Percentiles rank a stretch among this genome's conserved stretches.
These are phyloP conservation scores for Escallonia herrerae DNA, from an alignment of 129 eudicot species.

Conservation along the genomic window DNA sequence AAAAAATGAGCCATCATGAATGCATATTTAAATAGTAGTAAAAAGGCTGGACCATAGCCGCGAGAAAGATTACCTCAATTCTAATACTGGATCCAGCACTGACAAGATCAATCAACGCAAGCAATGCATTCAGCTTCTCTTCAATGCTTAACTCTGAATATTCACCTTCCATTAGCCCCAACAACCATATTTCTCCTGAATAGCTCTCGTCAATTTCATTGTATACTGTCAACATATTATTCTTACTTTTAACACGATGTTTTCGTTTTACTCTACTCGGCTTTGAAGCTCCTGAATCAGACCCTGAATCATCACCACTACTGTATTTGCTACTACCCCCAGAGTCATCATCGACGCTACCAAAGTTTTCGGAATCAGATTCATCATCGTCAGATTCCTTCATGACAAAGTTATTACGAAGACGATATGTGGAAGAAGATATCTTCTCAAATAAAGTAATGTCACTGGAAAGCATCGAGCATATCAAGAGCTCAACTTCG, in stretches of 20 bases:
- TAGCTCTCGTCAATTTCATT: slow-evolving; percentile 92
- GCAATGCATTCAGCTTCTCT: slow-evolving; percentile 75
- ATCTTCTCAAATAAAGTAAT: slow-evolving; percentile 90
- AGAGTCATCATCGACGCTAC: slow-evolving; percentile 68
- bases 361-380: slow-evolving; percentile 66
- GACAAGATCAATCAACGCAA: slow-evolving; percentile 71
- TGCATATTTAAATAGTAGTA: neutral
- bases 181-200: slow-evolving; percentile 86
- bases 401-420: slow-evolving; percentile 41
- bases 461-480: slow-evolving; percentile 77
- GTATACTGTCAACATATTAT: slow-evolving; percentile 16
- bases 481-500: slow-evolving; percentile 48
- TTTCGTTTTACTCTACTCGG: slow-evolving; percentile 20
- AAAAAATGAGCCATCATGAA: neutral
- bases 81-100: slow-evolving; percentile 66
- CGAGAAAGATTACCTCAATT: slow-evolving; percentile 46
- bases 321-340: slow-evolving; percentile 30
- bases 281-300: slow-evolving; percentile 29
- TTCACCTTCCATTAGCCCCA: slow-evolving; percentile 86
- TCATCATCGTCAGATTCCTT: slow-evolving; percentile 47
- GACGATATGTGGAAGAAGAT: slow-evolving; percentile 64
- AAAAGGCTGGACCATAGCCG: too few species aligned
- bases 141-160: slow-evolving; percentile 79
- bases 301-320: slow-evolving; percentile 36
- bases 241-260: slow-evolving; percentile 18